These are phyloP conservation scores for Yamadazyma friedrichii DNA, from an alignment of 1,139 yeast species.

Conservation along the genomic window DNA sequence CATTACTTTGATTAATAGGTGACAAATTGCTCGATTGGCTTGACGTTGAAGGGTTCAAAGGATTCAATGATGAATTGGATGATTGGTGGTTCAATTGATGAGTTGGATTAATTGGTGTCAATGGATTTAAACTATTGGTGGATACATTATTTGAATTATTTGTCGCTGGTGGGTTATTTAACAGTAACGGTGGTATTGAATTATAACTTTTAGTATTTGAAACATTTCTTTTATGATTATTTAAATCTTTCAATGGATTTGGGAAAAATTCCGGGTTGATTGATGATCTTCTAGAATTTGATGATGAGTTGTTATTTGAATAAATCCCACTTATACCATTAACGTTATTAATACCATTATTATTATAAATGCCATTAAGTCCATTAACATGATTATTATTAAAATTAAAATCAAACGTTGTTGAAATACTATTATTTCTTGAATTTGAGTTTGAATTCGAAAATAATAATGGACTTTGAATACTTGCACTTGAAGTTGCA, in stretches of 20 bases:
- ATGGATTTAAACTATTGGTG: slow-evolving; percentile 3
- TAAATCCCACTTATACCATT: slow-evolving; percentile 29
- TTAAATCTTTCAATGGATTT: slow-evolving; percentile 28
- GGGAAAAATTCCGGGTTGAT: slow-evolving; percentile 45
- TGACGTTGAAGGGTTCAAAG: not conserved
- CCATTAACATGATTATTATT: slow-evolving; percentile 19
- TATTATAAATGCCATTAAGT: not conserved
- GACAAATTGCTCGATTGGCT: not conserved
- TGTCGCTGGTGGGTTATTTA: slow-evolving; percentile 5
- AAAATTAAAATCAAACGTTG: slow-evolving; percentile 25
- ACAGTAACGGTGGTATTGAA: slow-evolving; percentile 21
- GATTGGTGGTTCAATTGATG: slow-evolving; percentile 1
- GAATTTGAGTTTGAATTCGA: slow-evolving; percentile 29
- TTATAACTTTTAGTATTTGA: slow-evolving; percentile 34
- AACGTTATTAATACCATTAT: slow-evolving; percentile 27
- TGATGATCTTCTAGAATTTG: slow-evolving; percentile 36
- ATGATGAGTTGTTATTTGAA: slow-evolving; percentile 26
- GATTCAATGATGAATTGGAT: slow-evolving; percentile 2
- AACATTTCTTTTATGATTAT: slow-evolving; percentile 23
- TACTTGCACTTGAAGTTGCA: slow-evolving; percentile 8
- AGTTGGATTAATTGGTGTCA: slow-evolving; percentile 3
- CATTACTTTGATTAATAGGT: not conserved
- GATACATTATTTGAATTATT: not conserved
- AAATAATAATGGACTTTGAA: slow-evolving; percentile 21
- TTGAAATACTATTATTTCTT: slow-evolving; percentile 36